These are phyloP conservation scores for Phaffia tasmanica DNA, from an alignment of 768 basidiomycete genomes.

Conservation along the genomic window DNA sequence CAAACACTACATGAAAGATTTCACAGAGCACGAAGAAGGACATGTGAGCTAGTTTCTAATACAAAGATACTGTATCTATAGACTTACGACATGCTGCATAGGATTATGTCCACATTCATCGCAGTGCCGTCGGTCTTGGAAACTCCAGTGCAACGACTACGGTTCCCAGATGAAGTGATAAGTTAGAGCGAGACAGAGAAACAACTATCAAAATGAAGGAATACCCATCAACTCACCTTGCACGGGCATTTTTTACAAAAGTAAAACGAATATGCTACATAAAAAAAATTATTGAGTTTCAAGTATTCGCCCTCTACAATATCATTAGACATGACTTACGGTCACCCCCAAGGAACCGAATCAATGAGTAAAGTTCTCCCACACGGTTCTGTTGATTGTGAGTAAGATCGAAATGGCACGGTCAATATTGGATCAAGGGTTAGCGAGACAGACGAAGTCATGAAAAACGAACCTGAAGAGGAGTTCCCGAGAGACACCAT, in stretches of 20 bases:
- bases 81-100: slow-evolving; percentile 44
- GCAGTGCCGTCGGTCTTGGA: slow-evolving; percentile 67
- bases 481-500: slow-evolving; percentile 71
- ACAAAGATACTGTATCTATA: too few species aligned
- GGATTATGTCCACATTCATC: slow-evolving; percentile 48
- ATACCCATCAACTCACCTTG: slow-evolving; percentile 41
- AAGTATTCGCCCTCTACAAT: slow-evolving; percentile 23
- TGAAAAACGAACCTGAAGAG: slow-evolving; percentile 1
- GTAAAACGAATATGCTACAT: slow-evolving; percentile 61
- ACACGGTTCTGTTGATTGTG: slow-evolving; percentile 67
- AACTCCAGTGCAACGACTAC: slow-evolving; percentile 76
- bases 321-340: slow-evolving; percentile 34
- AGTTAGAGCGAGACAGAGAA: neutral
- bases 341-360: slow-evolving; percentile 78
- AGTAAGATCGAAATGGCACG: slow-evolving; percentile 61
- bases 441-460: neutral
- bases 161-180: neutral
- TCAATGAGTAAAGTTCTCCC: slow-evolving; percentile 92
- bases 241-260: slow-evolving; percentile 90
- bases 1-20: slow-evolving; percentile 49
- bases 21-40: too few species aligned
- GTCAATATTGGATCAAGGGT: neutral
- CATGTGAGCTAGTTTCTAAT: too few species aligned
- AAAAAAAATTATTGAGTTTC: slow-evolving; percentile 17
- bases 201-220: neutral